Conservation (phyloP, 169 alveolate species). For the Eimeria brunetti region DNA sequence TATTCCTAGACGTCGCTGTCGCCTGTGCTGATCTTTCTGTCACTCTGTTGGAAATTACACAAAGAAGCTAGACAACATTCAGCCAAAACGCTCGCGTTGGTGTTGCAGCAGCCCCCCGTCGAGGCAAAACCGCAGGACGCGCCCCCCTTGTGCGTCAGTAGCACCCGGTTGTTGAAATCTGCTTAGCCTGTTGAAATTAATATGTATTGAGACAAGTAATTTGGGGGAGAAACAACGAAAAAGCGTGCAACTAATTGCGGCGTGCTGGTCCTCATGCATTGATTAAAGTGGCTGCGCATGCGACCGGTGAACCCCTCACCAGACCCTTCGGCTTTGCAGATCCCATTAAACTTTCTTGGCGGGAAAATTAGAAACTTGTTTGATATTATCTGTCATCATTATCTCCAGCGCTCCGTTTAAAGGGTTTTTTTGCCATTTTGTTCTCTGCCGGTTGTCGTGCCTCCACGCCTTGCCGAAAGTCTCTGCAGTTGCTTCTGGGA, state of each 20-base stretch:
- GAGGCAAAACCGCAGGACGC: not conserved
- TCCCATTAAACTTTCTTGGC: not conserved
- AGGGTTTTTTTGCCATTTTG: not conserved
- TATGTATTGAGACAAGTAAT: not conserved
- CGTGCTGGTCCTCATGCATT: not conserved
- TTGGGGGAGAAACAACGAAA: not conserved
- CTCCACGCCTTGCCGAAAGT: not conserved
- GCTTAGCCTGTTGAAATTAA: not conserved
- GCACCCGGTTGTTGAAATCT: not conserved
- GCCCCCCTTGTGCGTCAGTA: not conserved
- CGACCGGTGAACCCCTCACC: conserved; percentile 2
- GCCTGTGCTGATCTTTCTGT: not conserved
- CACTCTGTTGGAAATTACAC: not conserved
- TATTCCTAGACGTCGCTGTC: not conserved
- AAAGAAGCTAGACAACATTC: not conserved
- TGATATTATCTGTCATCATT: not conserved
- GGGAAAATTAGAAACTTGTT: not conserved
- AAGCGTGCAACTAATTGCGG: not conserved
- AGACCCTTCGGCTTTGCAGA: not conserved
- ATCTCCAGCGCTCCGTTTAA: not conserved
- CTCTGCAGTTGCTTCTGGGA: not conserved
- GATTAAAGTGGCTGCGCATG: not conserved
- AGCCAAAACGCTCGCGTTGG: not conserved
- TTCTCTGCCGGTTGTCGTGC: not conserved
- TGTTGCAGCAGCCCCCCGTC: not conserved